Evolutionary conservation across 2,329 filamentous ascomycete species (phyloP).

Genomic region (Mycosphaerelloides madeirae): DNA sequence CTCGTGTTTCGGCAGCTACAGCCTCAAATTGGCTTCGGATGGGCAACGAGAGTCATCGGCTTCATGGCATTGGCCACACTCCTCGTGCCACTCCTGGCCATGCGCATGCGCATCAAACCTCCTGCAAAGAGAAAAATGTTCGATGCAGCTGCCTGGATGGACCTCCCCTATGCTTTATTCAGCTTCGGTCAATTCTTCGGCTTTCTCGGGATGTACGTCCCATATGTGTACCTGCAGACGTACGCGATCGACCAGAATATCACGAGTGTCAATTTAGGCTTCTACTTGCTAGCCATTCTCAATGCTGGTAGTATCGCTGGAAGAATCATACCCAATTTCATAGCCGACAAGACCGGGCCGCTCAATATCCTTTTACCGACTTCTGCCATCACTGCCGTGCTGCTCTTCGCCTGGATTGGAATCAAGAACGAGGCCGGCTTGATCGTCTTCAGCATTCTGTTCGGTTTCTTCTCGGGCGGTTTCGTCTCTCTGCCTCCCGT

Average conservation of each 20-base stretch:
- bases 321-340: constrained; percentile 51
- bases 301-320: constrained; percentile 57
- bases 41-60: constrained; percentile 48
- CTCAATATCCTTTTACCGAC: constrained; percentile 48
- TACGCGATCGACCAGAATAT: constrained; percentile 53
- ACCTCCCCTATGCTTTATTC: constrained; percentile 42
- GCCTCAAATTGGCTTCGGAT: constrained; percentile 50
- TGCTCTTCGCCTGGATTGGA: constrained; percentile 17
- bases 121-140: constrained; percentile 26
- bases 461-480: constrained; percentile 16
- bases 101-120: constrained; percentile 22
- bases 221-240: constrained; percentile 53
- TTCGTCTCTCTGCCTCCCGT: constrained; percentile 39
- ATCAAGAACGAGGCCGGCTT: constrained; percentile 12
- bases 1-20: constrained; percentile 50
- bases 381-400: constrained; percentile 11
- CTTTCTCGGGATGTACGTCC: constrained; percentile 33
- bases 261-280: constrained; percentile 45
- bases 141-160: constrained; percentile 40
- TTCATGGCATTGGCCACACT: constrained; percentile 36
- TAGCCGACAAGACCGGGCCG: constrained; percentile 53
- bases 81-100: constrained; percentile 1
- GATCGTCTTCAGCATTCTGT: constrained; percentile 16
- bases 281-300: constrained; percentile 61
- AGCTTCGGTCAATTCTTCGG: constrained; percentile 44